Evolutionary conservation across 148 eudicot genomes (phyloP), one percentile per base, ranked within the genome.

Genomic region (Beta vulgaris): DNA sequence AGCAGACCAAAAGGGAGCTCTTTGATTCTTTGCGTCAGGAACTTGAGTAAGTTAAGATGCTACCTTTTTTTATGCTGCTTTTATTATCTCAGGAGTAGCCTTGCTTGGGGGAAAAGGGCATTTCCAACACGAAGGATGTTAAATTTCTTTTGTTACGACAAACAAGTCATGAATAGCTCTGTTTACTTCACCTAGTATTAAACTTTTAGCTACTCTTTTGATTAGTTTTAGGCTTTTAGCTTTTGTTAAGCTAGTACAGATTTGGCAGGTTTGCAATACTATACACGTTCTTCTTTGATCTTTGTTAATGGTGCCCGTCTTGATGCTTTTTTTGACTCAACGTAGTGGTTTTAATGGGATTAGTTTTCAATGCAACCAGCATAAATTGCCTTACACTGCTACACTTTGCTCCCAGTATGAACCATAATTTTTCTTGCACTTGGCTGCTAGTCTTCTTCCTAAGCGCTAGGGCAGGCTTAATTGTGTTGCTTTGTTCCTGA

Each of bases 1-100:
- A 95, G 77, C 98, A 95, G 85, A 91, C 98, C 19, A 95, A 95
- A 86, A 85, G 98, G 61, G 98, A 95, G 83, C 90, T 95, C 48
- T 95, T 95, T 80, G 97, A 95, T 86, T 91, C 98, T 60, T 92
- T 95, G 67, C 87, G 98, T 43, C 97, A 92, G 77, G 98, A 92
- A 77, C 97, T 95, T 65, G 98, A 95, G 98, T 95, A 87, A 84
- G 97, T 82, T 31, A 71, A 32, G 9, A 28, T 26, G 36, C 74
- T 53, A 58, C 49, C 4, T 49, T 18, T 14, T 42, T 65, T 85
- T 82, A 84, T 1, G 46, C 16, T 67, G 71, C 19, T 67, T 25
- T 42, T 14, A 39, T 1, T 12, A 13, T 67, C 3, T 42, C 14
- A 4, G 4, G n/a, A 43, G 13, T 18, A 18, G 68, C 44, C 29